These are phyloP conservation scores for Claviceps sp. DNA, from an alignment of 2,329 filamentous ascomycete species.

Conservation along the genomic window DNA sequence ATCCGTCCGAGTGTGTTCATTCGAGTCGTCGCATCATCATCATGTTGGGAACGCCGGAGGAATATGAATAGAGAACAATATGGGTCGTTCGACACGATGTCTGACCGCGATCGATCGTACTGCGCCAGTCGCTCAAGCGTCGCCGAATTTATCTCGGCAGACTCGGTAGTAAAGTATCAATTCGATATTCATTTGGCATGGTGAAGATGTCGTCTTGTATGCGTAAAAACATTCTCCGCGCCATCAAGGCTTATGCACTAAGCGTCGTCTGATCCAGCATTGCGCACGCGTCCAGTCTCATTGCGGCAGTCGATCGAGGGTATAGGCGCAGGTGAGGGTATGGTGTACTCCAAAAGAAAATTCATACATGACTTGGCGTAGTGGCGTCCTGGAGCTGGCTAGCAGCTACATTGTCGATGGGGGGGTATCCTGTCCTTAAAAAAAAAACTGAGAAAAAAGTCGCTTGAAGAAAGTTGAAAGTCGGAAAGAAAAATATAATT, in stretches of 20 bases:
- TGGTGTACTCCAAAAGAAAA: neutral
- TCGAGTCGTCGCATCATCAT: neutral
- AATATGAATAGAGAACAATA: too few species aligned
- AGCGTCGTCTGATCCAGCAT: neutral
- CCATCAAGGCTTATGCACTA: neutral
- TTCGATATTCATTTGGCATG: neutral
- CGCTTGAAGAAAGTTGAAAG: neutral
- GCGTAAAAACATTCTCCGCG: neutral
- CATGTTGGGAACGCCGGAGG: neutral
- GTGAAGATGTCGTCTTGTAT: neutral
- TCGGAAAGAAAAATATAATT: neutral
- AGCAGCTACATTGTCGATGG: neutral
- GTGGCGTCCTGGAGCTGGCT: neutral
- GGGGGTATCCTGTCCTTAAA: constrained; percentile 4
- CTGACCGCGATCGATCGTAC: neutral
- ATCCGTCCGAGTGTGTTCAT: neutral
- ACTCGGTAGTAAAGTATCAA: neutral
- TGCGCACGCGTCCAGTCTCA: neutral
- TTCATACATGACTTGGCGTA: neutral
- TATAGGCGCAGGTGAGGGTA: neutral
- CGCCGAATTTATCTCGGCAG: neutral
- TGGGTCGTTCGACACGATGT: too few species aligned
- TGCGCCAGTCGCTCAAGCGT: neutral
- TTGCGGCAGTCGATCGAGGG: neutral
- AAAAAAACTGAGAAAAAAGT: neutral